These are phyloP conservation scores for Primulina tabacum DNA, from an alignment of 257 asterid species.

Conservation along the genomic window DNA sequence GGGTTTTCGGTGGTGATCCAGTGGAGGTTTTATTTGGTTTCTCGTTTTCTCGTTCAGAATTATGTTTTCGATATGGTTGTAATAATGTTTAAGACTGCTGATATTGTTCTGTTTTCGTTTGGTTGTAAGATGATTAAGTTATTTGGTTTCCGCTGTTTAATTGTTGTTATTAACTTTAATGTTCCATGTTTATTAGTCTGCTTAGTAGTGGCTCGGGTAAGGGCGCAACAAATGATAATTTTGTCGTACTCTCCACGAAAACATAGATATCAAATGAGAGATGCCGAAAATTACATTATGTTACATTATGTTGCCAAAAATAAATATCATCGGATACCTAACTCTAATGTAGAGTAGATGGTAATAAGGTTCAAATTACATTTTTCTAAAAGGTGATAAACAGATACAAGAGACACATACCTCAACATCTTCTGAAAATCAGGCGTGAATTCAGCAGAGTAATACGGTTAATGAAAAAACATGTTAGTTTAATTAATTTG, in stretches of 20 bases:
- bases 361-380: background rate
- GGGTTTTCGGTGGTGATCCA: too few relatives aligned
- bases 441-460: constrained; percentile 30
- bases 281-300: background rate
- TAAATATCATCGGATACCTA: background rate
- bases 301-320: background rate
- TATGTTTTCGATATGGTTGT: too few relatives aligned
- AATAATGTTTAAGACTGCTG: too few relatives aligned
- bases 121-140: too few relatives aligned
- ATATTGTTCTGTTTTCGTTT: too few relatives aligned
- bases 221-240: background rate
- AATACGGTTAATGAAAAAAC: constrained; percentile 24
- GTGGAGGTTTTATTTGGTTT: too few relatives aligned
- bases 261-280: background rate
- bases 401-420: constrained; percentile 37
- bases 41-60: too few relatives aligned
- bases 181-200: too few relatives aligned
- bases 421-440: constrained; percentile 76
- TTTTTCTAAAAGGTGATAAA: constrained; percentile 8
- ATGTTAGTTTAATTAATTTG: constrained; percentile 37
- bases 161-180: too few relatives aligned
- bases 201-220: too few relatives aligned
- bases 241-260: constrained; percentile 1
- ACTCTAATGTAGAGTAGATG: background rate
- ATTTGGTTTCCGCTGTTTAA: too few relatives aligned